Evolutionary conservation across 768 basidiomycete species (phyloP).

Genomic region (Fomitopsis serialis): DNA sequence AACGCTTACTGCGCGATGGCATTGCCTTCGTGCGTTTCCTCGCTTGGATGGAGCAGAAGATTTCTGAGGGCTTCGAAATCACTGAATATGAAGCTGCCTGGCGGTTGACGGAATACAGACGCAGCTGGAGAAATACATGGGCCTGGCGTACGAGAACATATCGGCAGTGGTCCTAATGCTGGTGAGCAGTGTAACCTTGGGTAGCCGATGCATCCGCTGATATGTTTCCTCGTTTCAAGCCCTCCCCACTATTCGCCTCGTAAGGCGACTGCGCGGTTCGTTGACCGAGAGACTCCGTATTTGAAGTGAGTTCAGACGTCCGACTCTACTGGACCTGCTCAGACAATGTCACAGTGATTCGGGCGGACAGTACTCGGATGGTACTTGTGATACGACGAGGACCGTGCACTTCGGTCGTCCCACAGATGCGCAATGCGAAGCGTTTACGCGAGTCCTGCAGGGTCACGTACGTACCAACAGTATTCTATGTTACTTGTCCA

Average conservation of each 20-base stretch:
- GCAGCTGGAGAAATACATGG: slow-evolving; percentile 72
- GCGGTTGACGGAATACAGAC: slow-evolving; percentile 72
- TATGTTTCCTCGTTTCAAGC: slow-evolving; percentile 35
- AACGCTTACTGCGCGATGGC: slow-evolving; percentile 89
- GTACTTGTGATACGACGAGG: slow-evolving; percentile 82
- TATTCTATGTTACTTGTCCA: background rate
- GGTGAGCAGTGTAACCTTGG: slow-evolving; percentile 30
- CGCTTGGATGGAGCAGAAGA: slow-evolving; percentile 84
- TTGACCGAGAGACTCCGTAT: slow-evolving; percentile 78
- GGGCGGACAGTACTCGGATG: slow-evolving; percentile 86
- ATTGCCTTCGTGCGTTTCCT: slow-evolving; percentile 81
- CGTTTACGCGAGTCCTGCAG: slow-evolving; percentile 92
- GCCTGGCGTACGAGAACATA: slow-evolving; percentile 86
- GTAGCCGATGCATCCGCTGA: background rate
- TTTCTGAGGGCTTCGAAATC: slow-evolving; percentile 72
- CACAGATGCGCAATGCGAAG: slow-evolving; percentile 79
- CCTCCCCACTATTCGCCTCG: slow-evolving; percentile 89
- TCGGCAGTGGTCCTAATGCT: slow-evolving; percentile 85
- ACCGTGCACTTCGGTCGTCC: slow-evolving; percentile 87
- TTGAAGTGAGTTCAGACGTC: slow-evolving; percentile 59
- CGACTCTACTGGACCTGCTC: slow-evolving; percentile 3
- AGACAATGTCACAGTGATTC: slow-evolving; percentile 59
- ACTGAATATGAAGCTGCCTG: slow-evolving; percentile 92
- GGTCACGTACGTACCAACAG: slow-evolving; percentile 70
- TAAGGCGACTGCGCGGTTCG: slow-evolving; percentile 59